A percentile compares a stretch with the other conserved stretches of the same genome.
Evolutionary conservation across 768 basidiomycete genomes (phyloP).

Genomic region (Fistulinella prunicolor): DNA sequence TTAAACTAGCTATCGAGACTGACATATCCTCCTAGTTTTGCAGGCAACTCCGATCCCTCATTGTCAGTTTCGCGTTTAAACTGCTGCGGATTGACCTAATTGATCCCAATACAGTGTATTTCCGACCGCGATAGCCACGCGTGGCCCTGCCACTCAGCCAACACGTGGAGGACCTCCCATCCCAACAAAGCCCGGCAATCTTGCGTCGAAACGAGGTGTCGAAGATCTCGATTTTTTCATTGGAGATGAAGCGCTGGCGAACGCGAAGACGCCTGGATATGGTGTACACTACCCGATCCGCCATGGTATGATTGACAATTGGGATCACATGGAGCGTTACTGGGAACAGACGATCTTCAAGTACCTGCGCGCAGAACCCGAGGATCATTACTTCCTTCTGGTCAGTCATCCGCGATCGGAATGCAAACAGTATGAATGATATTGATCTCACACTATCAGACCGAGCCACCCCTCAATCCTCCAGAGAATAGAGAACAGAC

Average conservation of each 20-base stretch:
- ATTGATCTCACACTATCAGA: constrained; percentile 47
- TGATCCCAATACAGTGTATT: constrained; percentile 64
- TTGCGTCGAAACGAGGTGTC: constrained; percentile 94
- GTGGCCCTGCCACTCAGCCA: constrained; percentile 60
- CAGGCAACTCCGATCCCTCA: constrained; percentile 98
- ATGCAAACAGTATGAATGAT: not conserved
- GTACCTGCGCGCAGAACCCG: constrained; percentile 96
- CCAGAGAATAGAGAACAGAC: constrained; percentile 99
- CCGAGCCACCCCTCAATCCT: constrained; percentile 97
- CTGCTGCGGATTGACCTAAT: constrained; percentile 4
- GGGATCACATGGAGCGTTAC: constrained; percentile 98
- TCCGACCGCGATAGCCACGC: constrained; percentile 93
- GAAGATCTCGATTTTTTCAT: constrained; percentile 99
- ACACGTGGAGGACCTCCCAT: constrained; percentile 70
- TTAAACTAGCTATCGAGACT: constrained; percentile 6
- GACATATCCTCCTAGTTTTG: constrained; percentile 59
- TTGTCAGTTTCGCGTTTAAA: constrained; percentile 57
- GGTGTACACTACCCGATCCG: constrained; percentile 94
- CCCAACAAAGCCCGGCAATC: constrained; percentile 82
- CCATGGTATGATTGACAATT: constrained; percentile 97
- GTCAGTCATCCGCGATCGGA: constrained; percentile 46
- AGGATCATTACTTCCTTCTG: constrained; percentile 97
- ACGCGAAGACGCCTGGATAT: constrained; percentile 92
- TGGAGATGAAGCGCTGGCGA: constrained; percentile 95
- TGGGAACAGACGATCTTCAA: constrained; percentile 99